Base-by-base conservation (phyloP, 2,329 filamentous ascomycete species). In the Exserohilum rostratum region DNA sequence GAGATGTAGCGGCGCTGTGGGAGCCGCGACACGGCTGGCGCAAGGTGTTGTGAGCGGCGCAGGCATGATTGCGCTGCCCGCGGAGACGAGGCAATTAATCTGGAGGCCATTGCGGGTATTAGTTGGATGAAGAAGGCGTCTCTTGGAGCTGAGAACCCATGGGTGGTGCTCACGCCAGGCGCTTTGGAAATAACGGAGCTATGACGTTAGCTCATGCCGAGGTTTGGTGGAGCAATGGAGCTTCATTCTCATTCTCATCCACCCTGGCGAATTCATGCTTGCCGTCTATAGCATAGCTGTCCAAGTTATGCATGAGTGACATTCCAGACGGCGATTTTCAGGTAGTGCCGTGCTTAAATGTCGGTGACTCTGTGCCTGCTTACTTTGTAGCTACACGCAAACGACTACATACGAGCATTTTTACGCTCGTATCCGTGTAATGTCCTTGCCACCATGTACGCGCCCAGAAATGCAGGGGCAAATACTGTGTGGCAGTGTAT, bases 1-100 rank as follows among this genome's bases (percentile, higher is more conserved):
- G 82, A 83, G 63, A 84, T 82, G 64, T 60, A 68, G 57, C 83
- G 80, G 49, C 71, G 73, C 40, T 73, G 71, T 3, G 55, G 46
- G 27, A 54, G 55, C 18, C 38, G 61, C 11, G 50, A 54, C 33
- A 47, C 10, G 38, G 52, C 39, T 43, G 12, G 48, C 27, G 35
- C 48, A 39, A 34, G 53, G 37, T 53, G 29, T 25, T 58, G 50
- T 27, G 56, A 54, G 37, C 50, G 61, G 25, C 59, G 61, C 43
- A 67, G 64, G 52, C 65, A 70, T 61, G 62, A 31, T 48, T 58
- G 57, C 17, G 61, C 47, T 20, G 66, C 38, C 13, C 50, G 40
- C 3, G 65, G 49, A 49, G 63, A 55, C 39, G 67, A 46, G 12
- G 58, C 57, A 6, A 69, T 48, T 1, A 67, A 12, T 60, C 52